Base-by-base conservation (phyloP, 352 stramenopile species). In the Phytophthora hibernalis region DNA sequence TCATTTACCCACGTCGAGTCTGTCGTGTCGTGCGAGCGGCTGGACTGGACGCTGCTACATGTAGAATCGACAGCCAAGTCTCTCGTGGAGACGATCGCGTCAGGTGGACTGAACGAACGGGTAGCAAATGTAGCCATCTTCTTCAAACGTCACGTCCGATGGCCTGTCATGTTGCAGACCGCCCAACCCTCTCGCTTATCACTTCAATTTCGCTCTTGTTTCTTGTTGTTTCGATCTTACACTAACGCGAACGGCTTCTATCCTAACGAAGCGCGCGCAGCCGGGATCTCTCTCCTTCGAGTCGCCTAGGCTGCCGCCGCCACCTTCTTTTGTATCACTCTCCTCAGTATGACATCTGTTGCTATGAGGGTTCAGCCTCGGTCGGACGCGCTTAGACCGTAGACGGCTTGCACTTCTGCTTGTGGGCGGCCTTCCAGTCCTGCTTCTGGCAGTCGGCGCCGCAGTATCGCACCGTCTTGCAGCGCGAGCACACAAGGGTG, bases 381-480 rank as follows among this genome's bases (percentile, higher is more conserved):
- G 54, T 64, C 15, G 44, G 54, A 67, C 47, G 61, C 37, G 30
- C 49, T 73, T 80, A 82, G 44, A 67, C 74, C 49, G 44, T 18
- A 57, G 79, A 77, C 15, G 79, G 74, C 80, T 94, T 96, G 80
- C 88, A 96, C 31, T 85, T 86, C 60, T 82, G 83, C 84, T 96
- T 96, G 87, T 95, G 88, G 54, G 79, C 69, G 21, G 65, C 70
- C 79, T 94, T 94, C 89, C 89, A 96, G 80, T 95, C 86, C 67
- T 95, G 85, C 74, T 93, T 94, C 72, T 96, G 89, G 82, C 89
- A 96, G 16, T 93, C 85, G 20, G 84, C 80, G 24, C 82, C 86
- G 58, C 89, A 96, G 85, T 96, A 96, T 60, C 89, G 87, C 60
- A 93, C 85, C 48, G 66, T 65, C 77, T 95, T 93, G 85, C 89